Conservation (phyloP, 1,139 yeast genomes). For the Kluyveromyces sp. region DNA sequence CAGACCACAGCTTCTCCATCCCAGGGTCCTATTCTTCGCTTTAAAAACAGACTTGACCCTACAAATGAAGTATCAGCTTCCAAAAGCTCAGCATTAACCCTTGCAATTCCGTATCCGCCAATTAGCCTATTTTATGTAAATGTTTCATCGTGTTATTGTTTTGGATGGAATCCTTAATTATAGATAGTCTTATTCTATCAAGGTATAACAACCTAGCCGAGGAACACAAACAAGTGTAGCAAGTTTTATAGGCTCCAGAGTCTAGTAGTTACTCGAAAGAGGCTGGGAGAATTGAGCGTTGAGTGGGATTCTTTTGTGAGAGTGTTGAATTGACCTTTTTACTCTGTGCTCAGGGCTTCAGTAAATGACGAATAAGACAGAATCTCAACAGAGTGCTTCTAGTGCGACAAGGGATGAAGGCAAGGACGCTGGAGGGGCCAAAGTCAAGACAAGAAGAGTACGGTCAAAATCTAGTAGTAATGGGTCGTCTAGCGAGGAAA, state of each 20-base stretch:
- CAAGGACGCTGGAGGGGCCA: conserved; percentile 1
- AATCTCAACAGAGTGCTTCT: background rate
- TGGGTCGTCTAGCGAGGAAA: conserved; percentile 17
- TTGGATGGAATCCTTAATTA: background rate
- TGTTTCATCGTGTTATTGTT: background rate
- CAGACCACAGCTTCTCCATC: conserved; percentile 1
- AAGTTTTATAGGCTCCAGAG: too few species aligned
- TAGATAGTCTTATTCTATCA: too few species aligned
- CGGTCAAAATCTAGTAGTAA: conserved; percentile 31
- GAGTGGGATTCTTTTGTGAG: background rate
- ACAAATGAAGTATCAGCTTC: too few species aligned
- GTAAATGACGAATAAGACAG: background rate
- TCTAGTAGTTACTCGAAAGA: too few species aligned
- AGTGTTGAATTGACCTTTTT: background rate
- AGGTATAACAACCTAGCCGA: too few species aligned
- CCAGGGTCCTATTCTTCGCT: background rate
- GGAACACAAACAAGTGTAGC: too few species aligned
- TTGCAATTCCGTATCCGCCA: too few species aligned
- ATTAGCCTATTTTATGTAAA: background rate
- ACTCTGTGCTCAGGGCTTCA: background rate
- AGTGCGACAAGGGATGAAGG: background rate
- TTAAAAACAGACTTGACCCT: background rate
- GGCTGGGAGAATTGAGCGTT: background rate
- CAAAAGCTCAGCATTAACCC: too few species aligned
- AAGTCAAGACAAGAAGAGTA: conserved; percentile 15